Base-by-base conservation (phyloP, 2,329 filamentous ascomycete species). In the Hypomyces rosellus region DNA sequence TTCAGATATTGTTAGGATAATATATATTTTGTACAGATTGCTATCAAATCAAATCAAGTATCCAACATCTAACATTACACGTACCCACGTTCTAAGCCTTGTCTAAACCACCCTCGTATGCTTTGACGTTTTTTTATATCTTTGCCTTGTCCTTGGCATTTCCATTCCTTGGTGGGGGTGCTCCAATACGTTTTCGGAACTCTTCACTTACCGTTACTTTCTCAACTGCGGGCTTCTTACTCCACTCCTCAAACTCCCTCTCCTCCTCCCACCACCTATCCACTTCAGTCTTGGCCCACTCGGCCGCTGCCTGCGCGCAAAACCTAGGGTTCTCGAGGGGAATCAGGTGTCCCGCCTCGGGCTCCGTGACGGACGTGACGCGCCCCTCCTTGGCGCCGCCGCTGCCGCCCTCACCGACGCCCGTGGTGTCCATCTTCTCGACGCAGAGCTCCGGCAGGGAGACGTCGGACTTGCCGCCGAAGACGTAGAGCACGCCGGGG, bases 281-380 rank as follows among this genome's bases (percentile, higher is more conserved):
- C 55, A 87, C 56, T 63, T 86, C 81, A n/a, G 62, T 59, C 0
- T 65, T 73, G 49, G 88, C 65, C 74, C 82, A 88, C 22, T 64
- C 62, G 0, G 76, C 77, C 0, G 79, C 76, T 15, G 77, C 66
- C 51, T 78, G 72, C 1, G 89, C 91, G 54, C 84, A 86, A 60
- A 80, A 74, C 2, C 61, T 71, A 0, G 88, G 86, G 37, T 80
- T 78, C 67, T 96, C 90, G 80, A 96, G 88, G 0, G 91, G 86
- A 25, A 96, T 80, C 39, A 96, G 67, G 66, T 97, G 92, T 0
- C 91, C 89, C 5, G 77, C 74, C 0, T 77, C 77, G 25, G 85
- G 69, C 7, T 93, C 68, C 14, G 81, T 72, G 5, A 88, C 76
- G 56, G 83, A 76, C 50, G 74, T 75, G 2, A 96, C 90, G 42